phyloP scores from a whole-genome alignment of 1,284 basidiomycete species.

The Moesziomyces sp. region DNA sequence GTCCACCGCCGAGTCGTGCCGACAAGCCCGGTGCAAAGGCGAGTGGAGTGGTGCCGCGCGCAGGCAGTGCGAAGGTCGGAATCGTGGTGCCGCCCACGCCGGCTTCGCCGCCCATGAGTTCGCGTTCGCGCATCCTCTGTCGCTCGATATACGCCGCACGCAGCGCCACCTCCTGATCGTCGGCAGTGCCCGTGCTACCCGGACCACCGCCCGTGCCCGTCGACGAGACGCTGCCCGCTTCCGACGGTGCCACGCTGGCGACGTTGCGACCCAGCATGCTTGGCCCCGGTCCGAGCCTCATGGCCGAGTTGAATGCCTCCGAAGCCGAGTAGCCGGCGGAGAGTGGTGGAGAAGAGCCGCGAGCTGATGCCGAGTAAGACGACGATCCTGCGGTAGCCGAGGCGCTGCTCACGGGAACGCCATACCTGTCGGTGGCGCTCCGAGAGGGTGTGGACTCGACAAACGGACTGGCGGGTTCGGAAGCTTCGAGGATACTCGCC shows the following conservation, averaged over 20 bases:
- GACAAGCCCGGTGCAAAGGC: conserved; percentile 44
- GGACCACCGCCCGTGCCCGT: conserved; percentile 44
- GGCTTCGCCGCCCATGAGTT: conserved; percentile 55
- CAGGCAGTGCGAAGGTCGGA: conserved; percentile 34
- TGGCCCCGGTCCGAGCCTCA: conserved; percentile 34
- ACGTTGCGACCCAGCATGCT: conserved; percentile 49
- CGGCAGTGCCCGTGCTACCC: conserved; percentile 34
- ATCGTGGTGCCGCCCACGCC: conserved; percentile 57
- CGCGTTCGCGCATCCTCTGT: conserved; percentile 62
- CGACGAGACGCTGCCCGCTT: conserved; percentile 53
- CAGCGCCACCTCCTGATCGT: conserved; percentile 51
- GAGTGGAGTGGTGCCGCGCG: conserved; percentile 33
- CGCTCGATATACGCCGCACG: conserved; percentile 56
- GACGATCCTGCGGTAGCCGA: conserved; percentile 46
- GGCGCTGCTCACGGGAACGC: conserved; percentile 30
- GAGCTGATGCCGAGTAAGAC: conserved; percentile 30
- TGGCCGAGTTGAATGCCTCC: conserved; percentile 26
- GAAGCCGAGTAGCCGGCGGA: conserved; percentile 29
- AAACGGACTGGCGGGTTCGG: conserved; percentile 40
- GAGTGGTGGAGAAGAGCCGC: conserved; percentile 29
- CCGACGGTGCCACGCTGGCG: conserved; percentile 52
- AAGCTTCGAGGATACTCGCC: conserved; percentile 38
- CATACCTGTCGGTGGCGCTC: conserved; percentile 22
- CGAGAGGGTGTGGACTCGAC: conserved; percentile 31
- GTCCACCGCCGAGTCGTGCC: conserved; percentile 25